A percentile compares a stretch with the other conserved stretches of the same genome.
Conservation (phyloP, 176 grass and related monocot species). For the Bromus sterilis region DNA sequence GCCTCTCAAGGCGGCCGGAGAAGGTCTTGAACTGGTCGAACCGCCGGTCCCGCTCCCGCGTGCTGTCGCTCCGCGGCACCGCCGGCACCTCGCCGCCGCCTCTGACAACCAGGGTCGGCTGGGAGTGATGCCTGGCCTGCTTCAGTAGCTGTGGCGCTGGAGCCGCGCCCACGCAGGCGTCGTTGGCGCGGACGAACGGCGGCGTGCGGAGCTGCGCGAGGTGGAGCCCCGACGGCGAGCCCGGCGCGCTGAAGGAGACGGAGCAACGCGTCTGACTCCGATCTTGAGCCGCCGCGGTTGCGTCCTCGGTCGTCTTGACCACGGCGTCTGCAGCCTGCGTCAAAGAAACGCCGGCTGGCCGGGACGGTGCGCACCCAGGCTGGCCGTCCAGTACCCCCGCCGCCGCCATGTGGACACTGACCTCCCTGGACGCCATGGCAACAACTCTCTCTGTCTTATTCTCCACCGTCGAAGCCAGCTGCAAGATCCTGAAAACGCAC, state of each 20-base stretch:
- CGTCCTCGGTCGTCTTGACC: neutral
- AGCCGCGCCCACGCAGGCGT: neutral
- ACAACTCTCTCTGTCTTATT: no score
- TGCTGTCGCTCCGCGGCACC: slow-evolving; percentile 16
- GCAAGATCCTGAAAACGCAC: no score
- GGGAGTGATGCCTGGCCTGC: slow-evolving; percentile 27
- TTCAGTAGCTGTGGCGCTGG: neutral
- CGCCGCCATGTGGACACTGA: neutral
- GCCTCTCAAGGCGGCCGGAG: slow-evolving; percentile 64
- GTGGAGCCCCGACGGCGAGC: slow-evolving; percentile 55
- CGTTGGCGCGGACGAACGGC: neutral
- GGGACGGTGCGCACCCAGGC: neutral
- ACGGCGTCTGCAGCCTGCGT: neutral
- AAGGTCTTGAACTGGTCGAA: slow-evolving; percentile 87
- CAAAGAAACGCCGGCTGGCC: no score
- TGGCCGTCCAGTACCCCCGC: neutral
- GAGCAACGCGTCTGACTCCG: neutral
- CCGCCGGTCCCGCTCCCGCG: slow-evolving; percentile 37
- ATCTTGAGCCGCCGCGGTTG: neutral
- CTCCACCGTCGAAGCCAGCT: neutral
- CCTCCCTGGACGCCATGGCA: slow-evolving; percentile 11
- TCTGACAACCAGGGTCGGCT: neutral
- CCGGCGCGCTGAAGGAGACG: slow-evolving; percentile 38
- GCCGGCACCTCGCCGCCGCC: neutral
- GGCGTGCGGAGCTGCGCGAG: slow-evolving; percentile 12